phyloP scores from a whole-genome alignment of 257 asterid genomes.

The Perilla frutescens region DNA sequence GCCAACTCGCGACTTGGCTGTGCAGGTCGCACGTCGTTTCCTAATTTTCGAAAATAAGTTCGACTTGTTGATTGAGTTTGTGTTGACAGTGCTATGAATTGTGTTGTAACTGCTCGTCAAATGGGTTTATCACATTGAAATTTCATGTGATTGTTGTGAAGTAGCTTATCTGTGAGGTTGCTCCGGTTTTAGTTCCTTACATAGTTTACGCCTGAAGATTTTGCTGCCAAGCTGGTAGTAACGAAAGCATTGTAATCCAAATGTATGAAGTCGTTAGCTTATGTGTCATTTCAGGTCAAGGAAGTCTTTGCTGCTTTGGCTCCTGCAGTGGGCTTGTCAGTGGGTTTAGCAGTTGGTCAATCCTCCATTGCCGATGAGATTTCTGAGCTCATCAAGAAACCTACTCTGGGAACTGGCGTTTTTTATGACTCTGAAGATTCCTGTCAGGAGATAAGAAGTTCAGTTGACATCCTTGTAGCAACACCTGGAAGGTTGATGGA shows the following conservation, averaged over 20 bases:
- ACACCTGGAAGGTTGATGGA: slow-evolving; percentile 97
- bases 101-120: background rate
- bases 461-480: slow-evolving; percentile 93
- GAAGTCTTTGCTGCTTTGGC: slow-evolving; percentile 81
- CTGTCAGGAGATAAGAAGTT: slow-evolving; percentile 54
- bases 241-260: background rate
- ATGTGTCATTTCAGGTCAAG: slow-evolving; percentile 65
- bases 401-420: slow-evolving; percentile 52
- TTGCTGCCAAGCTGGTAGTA: background rate
- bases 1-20: slow-evolving; percentile 92
- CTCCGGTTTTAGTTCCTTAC: too few relatives aligned
- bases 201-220: background rate
- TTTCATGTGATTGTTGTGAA: background rate
- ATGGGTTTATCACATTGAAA: background rate
- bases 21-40: slow-evolving; percentile 59
- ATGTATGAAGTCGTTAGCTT: slow-evolving; percentile 1
- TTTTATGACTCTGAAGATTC: slow-evolving; percentile 59
- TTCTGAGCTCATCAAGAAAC: slow-evolving; percentile 72
- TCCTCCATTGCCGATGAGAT: slow-evolving; percentile 92
- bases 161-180: too few relatives aligned
- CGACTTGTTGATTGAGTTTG: background rate
- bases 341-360: slow-evolving; percentile 97
- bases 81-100: background rate
- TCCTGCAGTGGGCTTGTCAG: slow-evolving; percentile 92
- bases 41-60: too few relatives aligned